phyloP scores from a whole-genome alignment of 805 yeast genomes.

The Pichia scutulata region DNA sequence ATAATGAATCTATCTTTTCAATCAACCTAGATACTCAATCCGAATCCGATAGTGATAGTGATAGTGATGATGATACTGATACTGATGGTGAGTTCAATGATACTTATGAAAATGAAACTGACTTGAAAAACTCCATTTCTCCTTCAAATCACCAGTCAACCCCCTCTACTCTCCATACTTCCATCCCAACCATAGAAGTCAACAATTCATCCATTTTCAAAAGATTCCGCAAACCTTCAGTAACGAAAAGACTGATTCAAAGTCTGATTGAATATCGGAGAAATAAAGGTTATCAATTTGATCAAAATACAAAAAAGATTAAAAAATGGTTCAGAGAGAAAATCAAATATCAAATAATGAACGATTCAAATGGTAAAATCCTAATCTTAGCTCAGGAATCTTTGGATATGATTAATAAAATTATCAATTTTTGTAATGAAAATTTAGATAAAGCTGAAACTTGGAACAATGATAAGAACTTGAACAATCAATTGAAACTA shows the following conservation, averaged over 20 bases:
- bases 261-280: slow-evolving; percentile 24
- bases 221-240: slow-evolving; percentile 10
- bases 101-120: slow-evolving; percentile 16
- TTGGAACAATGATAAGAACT: slow-evolving; percentile 44
- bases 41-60: slow-evolving; percentile 7
- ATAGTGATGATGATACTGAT: slow-evolving; percentile 8
- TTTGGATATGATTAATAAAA: slow-evolving; percentile 74
- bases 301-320: slow-evolving; percentile 10
- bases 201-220: slow-evolving; percentile 8
- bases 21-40: slow-evolving; percentile 6
- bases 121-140: not conserved
- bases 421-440: slow-evolving; percentile 78
- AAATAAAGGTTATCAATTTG: slow-evolving; percentile 7
- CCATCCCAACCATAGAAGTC: slow-evolving; percentile 11
- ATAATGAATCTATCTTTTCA: slow-evolving; percentile 9
- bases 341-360: slow-evolving; percentile 22
- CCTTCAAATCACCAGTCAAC: too few relatives aligned
- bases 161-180: not conserved
- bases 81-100: slow-evolving; percentile 13
- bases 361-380: slow-evolving; percentile 59
- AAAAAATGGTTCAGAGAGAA: slow-evolving; percentile 23
- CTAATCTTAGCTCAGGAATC: slow-evolving; percentile 83
- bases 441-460: slow-evolving; percentile 78
- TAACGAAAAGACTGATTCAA: slow-evolving; percentile 23
- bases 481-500: slow-evolving; percentile 22